Evolutionary conservation across 116 monocot genomes (phyloP).

Genomic region (Papilionanthe hybrid): DNA sequence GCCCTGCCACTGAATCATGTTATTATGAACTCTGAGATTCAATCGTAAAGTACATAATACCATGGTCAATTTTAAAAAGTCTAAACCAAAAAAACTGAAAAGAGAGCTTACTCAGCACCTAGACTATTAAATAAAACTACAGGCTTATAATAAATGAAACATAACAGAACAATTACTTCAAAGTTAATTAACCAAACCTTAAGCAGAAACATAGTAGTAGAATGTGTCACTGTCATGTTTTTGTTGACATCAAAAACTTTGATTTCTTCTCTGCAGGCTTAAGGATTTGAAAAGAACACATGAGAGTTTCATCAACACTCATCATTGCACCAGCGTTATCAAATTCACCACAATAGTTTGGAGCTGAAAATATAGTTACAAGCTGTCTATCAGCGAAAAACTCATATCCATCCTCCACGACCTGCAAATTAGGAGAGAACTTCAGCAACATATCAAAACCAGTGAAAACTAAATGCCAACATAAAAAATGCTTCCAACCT

Average conservation of each 20-base stretch:
- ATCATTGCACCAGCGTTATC: conserved; percentile 84
- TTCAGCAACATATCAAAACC: not conserved
- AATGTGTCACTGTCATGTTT: conserved; percentile 18
- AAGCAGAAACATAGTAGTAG: not conserved
- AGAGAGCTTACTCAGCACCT: not conserved
- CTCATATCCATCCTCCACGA: conserved; percentile 77
- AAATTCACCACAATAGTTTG: conserved; percentile 78
- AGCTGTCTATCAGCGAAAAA: conserved; percentile 79
- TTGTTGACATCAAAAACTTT: conserved; percentile 32
- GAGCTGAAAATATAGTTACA: conserved; percentile 76
- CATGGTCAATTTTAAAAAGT: not conserved
- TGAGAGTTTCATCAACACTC: conserved; percentile 68
- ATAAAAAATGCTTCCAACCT: conserved; percentile 32
- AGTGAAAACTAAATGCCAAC: not conserved
- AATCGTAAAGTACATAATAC: not conserved
- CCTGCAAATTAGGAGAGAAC: conserved; percentile 27
- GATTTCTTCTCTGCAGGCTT: conserved; percentile 57
- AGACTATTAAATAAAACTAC: not conserved
- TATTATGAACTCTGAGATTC: no score
- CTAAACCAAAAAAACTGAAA: not conserved
- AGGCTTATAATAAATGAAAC: not conserved
- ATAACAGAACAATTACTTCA: not conserved
- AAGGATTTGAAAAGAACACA: conserved; percentile 71
- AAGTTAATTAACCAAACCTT: conserved; percentile 17
- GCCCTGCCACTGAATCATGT: not conserved